Evolutionary conservation across 2,329 filamentous ascomycete genomes (phyloP).

Genomic region (Aspergillus novoparasiticus): DNA sequence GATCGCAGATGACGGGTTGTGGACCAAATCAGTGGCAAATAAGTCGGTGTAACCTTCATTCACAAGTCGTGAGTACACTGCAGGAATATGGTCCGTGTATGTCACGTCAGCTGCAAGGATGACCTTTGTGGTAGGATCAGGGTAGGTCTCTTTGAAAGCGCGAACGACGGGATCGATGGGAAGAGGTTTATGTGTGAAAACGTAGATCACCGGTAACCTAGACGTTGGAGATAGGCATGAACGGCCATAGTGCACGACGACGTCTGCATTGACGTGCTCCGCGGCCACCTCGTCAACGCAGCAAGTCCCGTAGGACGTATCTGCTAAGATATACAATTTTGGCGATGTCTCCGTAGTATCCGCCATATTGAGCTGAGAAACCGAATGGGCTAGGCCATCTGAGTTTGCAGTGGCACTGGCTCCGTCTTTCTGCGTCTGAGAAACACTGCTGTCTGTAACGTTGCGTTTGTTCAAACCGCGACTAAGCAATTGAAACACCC

Average conservation of each 20-base stretch:
- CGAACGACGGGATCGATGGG: constrained; percentile 60
- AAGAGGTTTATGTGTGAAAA: constrained; percentile 77
- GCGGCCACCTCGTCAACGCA: constrained; percentile 97
- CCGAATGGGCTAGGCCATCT: constrained; percentile 26
- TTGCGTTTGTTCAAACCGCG: constrained; percentile 48
- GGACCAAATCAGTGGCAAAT: constrained; percentile 70
- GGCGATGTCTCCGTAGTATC: constrained; percentile 30
- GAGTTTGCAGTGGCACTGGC: constrained; percentile 11
- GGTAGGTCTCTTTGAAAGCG: constrained; percentile 71
- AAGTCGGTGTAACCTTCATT: constrained; percentile 69
- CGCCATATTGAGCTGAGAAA: constrained; percentile 30
- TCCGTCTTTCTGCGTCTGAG: constrained; percentile 17
- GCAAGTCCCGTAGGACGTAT: constrained; percentile 95
- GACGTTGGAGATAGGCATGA: constrained; percentile 90
- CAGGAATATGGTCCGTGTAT: constrained; percentile 73
- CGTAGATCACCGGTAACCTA: constrained; percentile 82
- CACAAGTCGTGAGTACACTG: constrained; percentile 58
- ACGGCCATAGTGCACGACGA: constrained; percentile 91
- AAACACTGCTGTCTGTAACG: constrained; percentile 15
- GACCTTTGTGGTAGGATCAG: constrained; percentile 63
- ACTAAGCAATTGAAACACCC: constrained; percentile 70
- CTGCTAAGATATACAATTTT: constrained; percentile 79
- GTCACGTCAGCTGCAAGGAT: constrained; percentile 89
- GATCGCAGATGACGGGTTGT: constrained; percentile 76
- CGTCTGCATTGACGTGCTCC: constrained; percentile 87